These are phyloP conservation scores for Dichotomopilus funicola DNA, from an alignment of 2,329 filamentous ascomycete genomes.

Conservation along the genomic window DNA sequence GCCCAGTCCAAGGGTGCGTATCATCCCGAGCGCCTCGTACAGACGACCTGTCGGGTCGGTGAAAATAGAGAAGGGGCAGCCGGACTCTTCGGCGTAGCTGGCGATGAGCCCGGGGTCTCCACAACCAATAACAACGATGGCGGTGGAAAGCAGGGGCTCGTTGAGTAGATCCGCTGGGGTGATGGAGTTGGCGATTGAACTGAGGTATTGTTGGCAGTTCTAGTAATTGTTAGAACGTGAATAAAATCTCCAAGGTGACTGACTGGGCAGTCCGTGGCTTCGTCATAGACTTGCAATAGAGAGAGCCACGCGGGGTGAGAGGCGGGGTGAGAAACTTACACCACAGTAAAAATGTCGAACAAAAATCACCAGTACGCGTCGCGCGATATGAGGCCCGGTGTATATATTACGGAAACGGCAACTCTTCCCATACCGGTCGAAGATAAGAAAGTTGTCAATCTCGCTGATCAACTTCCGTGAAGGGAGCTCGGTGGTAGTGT, in stretches of 20 bases:
- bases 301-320: not conserved
- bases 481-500: conserved; percentile 51
- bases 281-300: not conserved
- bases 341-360: conserved; percentile 77
- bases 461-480: conserved; percentile 41
- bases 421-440: conserved; percentile 54
- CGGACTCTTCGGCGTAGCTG: conserved; percentile 55
- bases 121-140: conserved; percentile 67
- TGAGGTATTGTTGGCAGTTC: conserved; percentile 73
- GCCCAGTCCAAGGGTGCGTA: conserved; percentile 55
- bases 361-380: conserved; percentile 63
- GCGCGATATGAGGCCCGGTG: conserved; percentile 45
- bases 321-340: conserved; percentile 41
- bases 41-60: conserved; percentile 64
- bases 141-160: conserved; percentile 42
- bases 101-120: conserved; percentile 62
- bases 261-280: too few species aligned
- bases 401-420: conserved; percentile 59
- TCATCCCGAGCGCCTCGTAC: conserved; percentile 64
- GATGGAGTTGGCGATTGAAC: conserved; percentile 53
- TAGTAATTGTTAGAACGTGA: conserved; percentile 26
- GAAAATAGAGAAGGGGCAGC: conserved; percentile 68
- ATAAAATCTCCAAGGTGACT: too few species aligned
- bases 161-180: conserved; percentile 43
- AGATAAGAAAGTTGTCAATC: conserved; percentile 50